These are phyloP conservation scores for Citrus inodora DNA, from an alignment of 345 rosid genomes.

Conservation along the genomic window DNA sequence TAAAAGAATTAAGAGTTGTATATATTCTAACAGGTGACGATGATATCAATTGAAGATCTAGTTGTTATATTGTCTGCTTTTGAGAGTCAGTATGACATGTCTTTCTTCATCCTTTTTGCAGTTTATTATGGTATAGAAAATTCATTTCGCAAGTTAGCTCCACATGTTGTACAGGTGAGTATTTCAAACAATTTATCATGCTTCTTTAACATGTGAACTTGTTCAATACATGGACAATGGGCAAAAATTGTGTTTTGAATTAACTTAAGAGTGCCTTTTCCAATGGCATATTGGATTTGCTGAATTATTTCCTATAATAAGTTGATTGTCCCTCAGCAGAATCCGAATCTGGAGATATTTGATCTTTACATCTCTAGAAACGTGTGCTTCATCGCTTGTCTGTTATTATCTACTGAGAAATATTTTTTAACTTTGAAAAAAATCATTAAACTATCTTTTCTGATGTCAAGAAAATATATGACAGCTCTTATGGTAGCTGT, in stretches of 20 bases:
- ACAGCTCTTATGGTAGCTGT: not conserved
- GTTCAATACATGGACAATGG: not conserved
- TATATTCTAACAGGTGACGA: conserved; percentile 56
- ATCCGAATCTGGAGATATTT: not conserved
- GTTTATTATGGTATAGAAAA: conserved; percentile 79
- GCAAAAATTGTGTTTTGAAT: not conserved
- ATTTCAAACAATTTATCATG: not conserved
- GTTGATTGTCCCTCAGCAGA: not conserved
- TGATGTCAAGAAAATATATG: not conserved
- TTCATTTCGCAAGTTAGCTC: conserved; percentile 65
- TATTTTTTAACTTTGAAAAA: not conserved
- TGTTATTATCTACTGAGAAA: not conserved
- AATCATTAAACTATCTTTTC: not conserved
- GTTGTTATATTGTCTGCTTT: not conserved
- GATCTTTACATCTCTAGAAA: not conserved
- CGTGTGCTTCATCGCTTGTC: not conserved
- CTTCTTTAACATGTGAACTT: not conserved
- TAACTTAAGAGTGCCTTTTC: not conserved
- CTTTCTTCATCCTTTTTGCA: conserved; percentile 32
- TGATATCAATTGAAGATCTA: conserved; percentile 6
- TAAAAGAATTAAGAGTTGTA: conserved; percentile 56
- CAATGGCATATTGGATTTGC: not conserved
- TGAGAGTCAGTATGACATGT: conserved; percentile 8
- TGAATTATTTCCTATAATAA: not conserved
- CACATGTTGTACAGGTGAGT: conserved; percentile 70